Conservation (phyloP, 768 basidiomycete genomes). For the Mycena capillaripes region DNA sequence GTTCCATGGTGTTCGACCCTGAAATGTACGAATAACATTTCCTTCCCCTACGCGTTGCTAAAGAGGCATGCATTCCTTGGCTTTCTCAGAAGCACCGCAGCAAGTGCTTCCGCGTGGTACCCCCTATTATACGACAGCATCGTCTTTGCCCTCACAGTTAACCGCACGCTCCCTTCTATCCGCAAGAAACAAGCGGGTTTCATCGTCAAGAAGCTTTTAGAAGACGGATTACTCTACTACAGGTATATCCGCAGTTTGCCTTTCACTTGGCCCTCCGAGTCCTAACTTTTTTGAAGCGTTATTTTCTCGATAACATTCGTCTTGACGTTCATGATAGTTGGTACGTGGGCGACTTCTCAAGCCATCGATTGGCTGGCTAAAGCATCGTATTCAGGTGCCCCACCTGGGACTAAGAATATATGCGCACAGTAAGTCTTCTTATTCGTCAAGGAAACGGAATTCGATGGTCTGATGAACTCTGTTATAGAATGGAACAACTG, state of each 20-base stretch:
- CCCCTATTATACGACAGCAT: slow-evolving; percentile 45
- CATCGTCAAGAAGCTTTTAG: slow-evolving; percentile 43
- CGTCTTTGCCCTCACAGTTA: slow-evolving; percentile 44
- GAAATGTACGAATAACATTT: slow-evolving; percentile 33
- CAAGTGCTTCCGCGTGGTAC: slow-evolving; percentile 50
- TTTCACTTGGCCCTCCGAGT: neutral
- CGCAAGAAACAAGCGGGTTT: slow-evolving; percentile 33
- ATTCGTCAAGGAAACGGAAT: neutral
- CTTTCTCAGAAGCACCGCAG: slow-evolving; percentile 36
- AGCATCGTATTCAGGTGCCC: slow-evolving; percentile 28
- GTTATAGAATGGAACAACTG: slow-evolving; percentile 39
- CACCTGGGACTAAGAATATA: slow-evolving; percentile 45
- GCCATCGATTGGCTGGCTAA: neutral
- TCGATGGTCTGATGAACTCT: slow-evolving; percentile 1
- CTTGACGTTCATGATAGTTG: slow-evolving; percentile 46
- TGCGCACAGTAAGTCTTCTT: slow-evolving; percentile 44
- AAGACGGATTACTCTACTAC: slow-evolving; percentile 47
- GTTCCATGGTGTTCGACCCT: slow-evolving; percentile 54
- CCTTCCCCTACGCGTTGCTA: neutral
- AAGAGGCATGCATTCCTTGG: neutral
- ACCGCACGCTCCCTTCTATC: slow-evolving; percentile 42
- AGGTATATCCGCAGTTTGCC: slow-evolving; percentile 23
- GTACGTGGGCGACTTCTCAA: neutral
- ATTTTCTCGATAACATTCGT: slow-evolving; percentile 45
- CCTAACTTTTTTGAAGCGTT: slow-evolving; percentile 29